Base-by-base conservation (phyloP, 495 filamentous ascomycete genomes). In the Penicillium desertorum region DNA sequence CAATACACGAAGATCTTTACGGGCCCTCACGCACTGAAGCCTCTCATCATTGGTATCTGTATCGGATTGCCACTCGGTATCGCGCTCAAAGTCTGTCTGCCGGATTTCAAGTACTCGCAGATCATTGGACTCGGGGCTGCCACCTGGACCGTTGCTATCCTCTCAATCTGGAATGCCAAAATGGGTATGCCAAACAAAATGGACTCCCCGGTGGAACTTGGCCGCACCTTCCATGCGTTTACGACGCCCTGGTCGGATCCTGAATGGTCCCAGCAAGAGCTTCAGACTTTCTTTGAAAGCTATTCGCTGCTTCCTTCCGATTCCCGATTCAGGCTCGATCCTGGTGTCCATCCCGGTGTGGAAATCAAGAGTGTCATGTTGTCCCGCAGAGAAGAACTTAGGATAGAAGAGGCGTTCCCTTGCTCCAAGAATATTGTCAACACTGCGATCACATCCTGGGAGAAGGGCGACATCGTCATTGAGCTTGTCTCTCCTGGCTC, bases 1-100 rank as follows among this genome's bases (percentile, higher is more conserved):
- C 81, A 85, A 63, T 85, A 83, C 66, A 84, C 81, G 58, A 81
- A 81, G 53, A 82, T 86, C 46, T 86, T 84, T 63, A 73, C 78
- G 16, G 82, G 81, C 1, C 76, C 79, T 14, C 72, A 81, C 45
- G 81, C 80, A 1, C 64, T 83, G 32, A 79, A 77, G 53, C 79
- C 81, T 0, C 69, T 85, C 22, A 53, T 83, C 5, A 58, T 71
- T 12, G 79, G 79, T 27, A 66, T 75, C 6, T 34, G 73, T 10
- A 51, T 82, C 17, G 83, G 81, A 5, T 63, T 86, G 30, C 70
- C 79, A 1, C 29, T 80, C 12, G 82, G 81, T 54, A 72, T 81
- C 29, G 63, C 72, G 25, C 65, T 82, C 2, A 71, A 69, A 36
- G 49, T 73, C 54, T 61, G 53, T 25, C 51, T 71, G 17, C 75